A percentile compares a stretch with the other conserved stretches of the same genome.
phyloP scores from a whole-genome alignment of 371 early-diverging fungal species.

The Mucor piriformis region DNA sequence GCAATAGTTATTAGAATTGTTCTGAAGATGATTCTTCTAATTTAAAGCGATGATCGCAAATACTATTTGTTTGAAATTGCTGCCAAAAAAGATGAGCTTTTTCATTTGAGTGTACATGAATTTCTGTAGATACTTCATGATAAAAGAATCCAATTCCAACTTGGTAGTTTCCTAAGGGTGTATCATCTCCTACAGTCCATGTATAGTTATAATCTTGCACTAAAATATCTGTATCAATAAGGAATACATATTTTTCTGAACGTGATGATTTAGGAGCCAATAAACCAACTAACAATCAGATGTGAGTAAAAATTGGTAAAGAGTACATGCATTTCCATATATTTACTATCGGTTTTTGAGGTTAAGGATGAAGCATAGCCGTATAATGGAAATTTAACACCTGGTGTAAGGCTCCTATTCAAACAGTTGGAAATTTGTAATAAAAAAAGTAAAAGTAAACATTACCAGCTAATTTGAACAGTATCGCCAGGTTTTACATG shows the following conservation, averaged over 20 bases:
- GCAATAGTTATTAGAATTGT: no score
- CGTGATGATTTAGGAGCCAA: constrained; percentile 11
- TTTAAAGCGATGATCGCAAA: no score
- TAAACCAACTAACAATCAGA: constrained; percentile 18
- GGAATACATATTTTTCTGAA: constrained; percentile 14
- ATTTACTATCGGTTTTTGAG: constrained; percentile 21
- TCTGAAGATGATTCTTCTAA: no score
- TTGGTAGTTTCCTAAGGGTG: constrained; percentile 18
- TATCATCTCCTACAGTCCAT: constrained; percentile 20
- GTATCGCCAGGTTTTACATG: constrained; percentile 12
- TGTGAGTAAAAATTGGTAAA: no score
- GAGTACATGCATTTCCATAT: background rate
- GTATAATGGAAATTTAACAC: constrained; percentile 21
- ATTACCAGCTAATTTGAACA: constrained; percentile 14
- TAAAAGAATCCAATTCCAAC: constrained; percentile 28
- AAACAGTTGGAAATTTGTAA: background rate
- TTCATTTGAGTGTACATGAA: no score
- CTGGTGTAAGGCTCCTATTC: constrained; percentile 18
- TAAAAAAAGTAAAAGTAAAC: background rate
- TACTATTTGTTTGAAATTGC: no score
- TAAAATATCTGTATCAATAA: constrained; percentile 13
- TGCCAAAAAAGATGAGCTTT: no score
- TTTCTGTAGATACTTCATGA: constrained; percentile 18
- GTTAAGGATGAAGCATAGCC: constrained; percentile 26
- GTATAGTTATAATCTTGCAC: constrained; percentile 11